Evolutionary conservation across 2,329 filamentous ascomycete genomes (phyloP).

Genomic region (Colletotrichum brevisporum): DNA sequence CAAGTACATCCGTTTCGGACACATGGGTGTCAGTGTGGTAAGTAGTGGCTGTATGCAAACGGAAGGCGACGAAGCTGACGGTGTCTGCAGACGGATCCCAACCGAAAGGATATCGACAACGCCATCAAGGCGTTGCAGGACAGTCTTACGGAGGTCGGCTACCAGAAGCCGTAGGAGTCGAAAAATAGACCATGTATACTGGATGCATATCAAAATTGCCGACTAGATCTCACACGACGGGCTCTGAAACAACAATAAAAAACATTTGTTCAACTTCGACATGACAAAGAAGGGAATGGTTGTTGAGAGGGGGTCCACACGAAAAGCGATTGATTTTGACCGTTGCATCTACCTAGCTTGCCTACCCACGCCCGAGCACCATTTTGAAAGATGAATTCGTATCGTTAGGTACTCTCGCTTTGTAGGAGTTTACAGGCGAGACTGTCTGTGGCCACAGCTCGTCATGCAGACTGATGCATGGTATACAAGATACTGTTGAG

Average conservation of each 20-base stretch:
- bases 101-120: constrained; percentile 85
- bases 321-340: constrained; percentile 1
- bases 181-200: background rate
- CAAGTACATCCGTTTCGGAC: constrained; percentile 95
- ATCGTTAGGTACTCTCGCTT: background rate
- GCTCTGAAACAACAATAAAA: background rate
- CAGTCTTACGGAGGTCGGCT: constrained; percentile 81
- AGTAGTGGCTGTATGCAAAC: constrained; percentile 49
- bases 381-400: background rate
- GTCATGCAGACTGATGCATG: too few relatives aligned
- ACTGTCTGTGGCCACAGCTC: too few relatives aligned
- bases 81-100: constrained; percentile 74
- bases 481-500: too few relatives aligned
- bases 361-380: too few relatives aligned
- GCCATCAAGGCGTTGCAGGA: constrained; percentile 84
- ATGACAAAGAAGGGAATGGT: background rate
- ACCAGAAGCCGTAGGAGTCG: constrained; percentile 60
- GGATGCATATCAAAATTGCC: background rate
- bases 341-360: background rate
- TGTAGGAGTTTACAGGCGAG: background rate
- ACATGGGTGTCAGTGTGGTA: constrained; percentile 95
- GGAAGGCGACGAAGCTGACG: constrained; percentile 42
- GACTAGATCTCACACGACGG: background rate
- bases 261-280: background rate
- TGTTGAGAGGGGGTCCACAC: background rate